Base-by-base conservation (phyloP, 129 eudicot genomes). In the Helichrysum umbraculigerum region DNA sequence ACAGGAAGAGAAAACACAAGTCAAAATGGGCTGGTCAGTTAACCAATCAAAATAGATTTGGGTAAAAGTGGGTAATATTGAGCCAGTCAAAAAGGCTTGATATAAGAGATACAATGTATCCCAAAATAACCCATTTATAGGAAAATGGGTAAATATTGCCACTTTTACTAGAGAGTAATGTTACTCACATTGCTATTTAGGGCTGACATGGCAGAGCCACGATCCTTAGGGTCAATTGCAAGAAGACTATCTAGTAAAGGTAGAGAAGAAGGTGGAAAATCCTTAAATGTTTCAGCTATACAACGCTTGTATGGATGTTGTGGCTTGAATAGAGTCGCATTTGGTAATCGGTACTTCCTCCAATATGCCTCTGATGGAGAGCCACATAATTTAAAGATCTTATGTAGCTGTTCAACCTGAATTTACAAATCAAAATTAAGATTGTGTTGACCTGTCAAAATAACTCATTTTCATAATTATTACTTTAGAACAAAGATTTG, bases 341-440 rank as follows among this genome's bases (percentile, higher is more conserved):
- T 78, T 6, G 84, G 85, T 41, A 83, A 71, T 29, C 70, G 71
- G 9, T 83, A 80, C 44, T 34, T 83, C 39, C 10, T 80, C 87
- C 87, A 86, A 25, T 72, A 83, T 5, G 83, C 85, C 4, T 83
- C 83, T n/a, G 87, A 64, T 57, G 90, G 90, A 9, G 87, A 72
- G 39, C 90, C 90, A 61, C 90, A 86, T 19, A 86, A 78, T 52
- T 86, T 83, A 77, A 86, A 83, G 51, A 86, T 86, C 30, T 86
- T 86, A 32, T 86, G 87, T 75, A 86, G 28, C 32, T 86, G 90
- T 39, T 86, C 90, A 22, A 86, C 90, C 89, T 86, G 73, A 37
- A 66, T 29, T 17, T 9, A 35, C 51, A 37, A 6, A 37, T 35
- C 16, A 14, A 17, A 65, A 65, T 17, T 34, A 65, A 65, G 4